Conservation (phyloP, 148 eudicot genomes). For the Fagopyrum esculentum region DNA sequence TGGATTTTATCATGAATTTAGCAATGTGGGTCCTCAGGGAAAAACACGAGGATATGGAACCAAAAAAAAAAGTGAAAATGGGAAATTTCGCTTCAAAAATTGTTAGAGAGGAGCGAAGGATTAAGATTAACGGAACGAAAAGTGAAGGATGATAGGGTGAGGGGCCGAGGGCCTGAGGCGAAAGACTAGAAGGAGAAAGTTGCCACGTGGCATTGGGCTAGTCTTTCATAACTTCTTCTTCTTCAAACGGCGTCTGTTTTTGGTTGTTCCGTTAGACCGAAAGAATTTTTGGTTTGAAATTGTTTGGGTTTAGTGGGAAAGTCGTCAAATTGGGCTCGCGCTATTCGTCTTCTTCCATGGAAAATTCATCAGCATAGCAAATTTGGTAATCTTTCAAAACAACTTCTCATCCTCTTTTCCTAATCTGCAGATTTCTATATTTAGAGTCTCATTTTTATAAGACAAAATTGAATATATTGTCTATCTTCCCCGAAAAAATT, state of each 20-base stretch:
- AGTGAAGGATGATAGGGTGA: not conserved
- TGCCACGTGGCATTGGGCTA: not conserved
- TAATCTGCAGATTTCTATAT: not conserved
- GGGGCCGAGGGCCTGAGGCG: not conserved
- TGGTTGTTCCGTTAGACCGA: not conserved
- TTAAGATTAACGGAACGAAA: not conserved
- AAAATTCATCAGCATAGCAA: not conserved
- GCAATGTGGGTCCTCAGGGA: conserved; percentile 11
- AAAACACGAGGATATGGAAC: conserved; percentile 2
- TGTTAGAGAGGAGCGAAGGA: not conserved
- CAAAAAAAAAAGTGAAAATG: not conserved
- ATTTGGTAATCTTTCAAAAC: not conserved
- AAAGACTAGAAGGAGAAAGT: not conserved
- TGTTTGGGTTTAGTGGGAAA: not conserved
- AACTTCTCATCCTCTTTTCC: not conserved
- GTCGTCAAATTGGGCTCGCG: not conserved
- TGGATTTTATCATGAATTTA: not conserved
- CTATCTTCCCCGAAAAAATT: too few species aligned
- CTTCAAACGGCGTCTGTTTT: conserved; percentile 10
- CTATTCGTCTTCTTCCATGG: not conserved
- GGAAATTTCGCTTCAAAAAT: not conserved
- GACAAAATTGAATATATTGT: too few species aligned
- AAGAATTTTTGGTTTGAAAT: not conserved
- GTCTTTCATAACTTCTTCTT: not conserved
- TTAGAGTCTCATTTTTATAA: too few species aligned